Evolutionary conservation across 2,329 filamentous ascomycete species (phyloP), one percentile per base, ranked within the genome.

Genomic region (Colletotrichum scovillei): DNA sequence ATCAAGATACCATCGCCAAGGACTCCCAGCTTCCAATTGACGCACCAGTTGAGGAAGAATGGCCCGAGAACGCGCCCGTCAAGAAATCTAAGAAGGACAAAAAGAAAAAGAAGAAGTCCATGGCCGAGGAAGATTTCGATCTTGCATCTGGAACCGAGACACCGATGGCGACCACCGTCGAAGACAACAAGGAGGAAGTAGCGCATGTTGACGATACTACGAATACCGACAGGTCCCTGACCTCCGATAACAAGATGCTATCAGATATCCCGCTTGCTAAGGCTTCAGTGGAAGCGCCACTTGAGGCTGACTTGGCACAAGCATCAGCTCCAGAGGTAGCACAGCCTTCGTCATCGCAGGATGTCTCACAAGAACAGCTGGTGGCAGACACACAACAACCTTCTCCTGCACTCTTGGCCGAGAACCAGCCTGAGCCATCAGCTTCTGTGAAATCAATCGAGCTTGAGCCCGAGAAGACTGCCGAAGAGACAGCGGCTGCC

Each of bases 31-130:
- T 49, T 55, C 46, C 58, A 26, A n/a, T 28, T 4, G 26, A 32
- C 19, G 11, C 30, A 7, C 52, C 30, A 11, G 26, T 12, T 11
- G 58, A 46, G 5, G 60, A 42, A 24, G 73, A 69, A 14, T 56
- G 62, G 69, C 32, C 62, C 4, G 55, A 63, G 19, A n/a, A 16
- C 14, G 14, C 42, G 22, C n/a, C 56, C 7, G 30, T 49, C 22
- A 72, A 73, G 52, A 73, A 64, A 55, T 74, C 75, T 7, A 78
- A 77, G 66, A 76, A 75, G 30, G 72, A 77, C 65, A 78, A 72
- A 56, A 77, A 77, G 60, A 73, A 73, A 55, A 67, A 52, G 49
- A 69, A 74, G 30, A 53, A 49, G 38, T 52, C 63, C 22, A 67
- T 59, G 53, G 63, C n/a, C n/a, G 24, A 28, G 9, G 49, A 55